Base-by-base conservation (phyloP, 2,329 filamentous ascomycete genomes). In the Aspergillus pseudotamarii region DNA sequence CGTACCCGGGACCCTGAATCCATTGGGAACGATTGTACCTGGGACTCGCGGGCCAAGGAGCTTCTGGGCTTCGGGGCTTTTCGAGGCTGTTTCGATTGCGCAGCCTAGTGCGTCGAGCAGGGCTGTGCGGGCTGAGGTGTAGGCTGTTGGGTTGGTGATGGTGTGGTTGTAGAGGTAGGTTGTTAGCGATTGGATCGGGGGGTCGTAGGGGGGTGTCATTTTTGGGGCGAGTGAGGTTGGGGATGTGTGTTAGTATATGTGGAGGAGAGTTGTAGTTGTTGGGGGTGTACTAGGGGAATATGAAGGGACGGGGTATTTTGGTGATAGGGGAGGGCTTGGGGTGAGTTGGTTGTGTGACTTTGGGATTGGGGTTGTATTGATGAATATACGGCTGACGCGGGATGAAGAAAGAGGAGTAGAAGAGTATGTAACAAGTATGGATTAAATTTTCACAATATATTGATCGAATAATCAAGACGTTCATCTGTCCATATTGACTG, bases 1-100 rank as follows among this genome's bases (percentile, higher is more conserved):
- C 6, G 79, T 81, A 1, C 79, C 79, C 0, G 79, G 79, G 0
- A 81, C 48, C 23, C 68, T 69, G 64, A 79, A 77, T 14, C 78
- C 79, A 67, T 72, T 66, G 3, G 72, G 71, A 0, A 72, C 68
- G 1, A 59, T 36, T 34, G 71, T 70, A 0, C 65, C 66, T 9
- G 58, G 57, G 6, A 68, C 54, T 1, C 63, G 12, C 0, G 69
- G 66, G 10, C 66, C 63, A n/a, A 73, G 55, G 4, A 74, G 51
- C 16, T 23, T 61, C 10, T 60, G 57, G 9, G 65, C 67, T 5
- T 73, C 69, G 4, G 28, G 11, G 50, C 67, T 74, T 3, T 62
- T 71, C 19, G 64, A 59, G 28, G 64, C 61, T 10, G 69, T 71
- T 23, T 74, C 70, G 38, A 73, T 68, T 19, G 71, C 71, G 41